Percentiles rank a stretch among this genome's conserved stretches.
Evolutionary conservation across 768 basidiomycete genomes (phyloP).

Genomic region (Kwoniella pini): DNA sequence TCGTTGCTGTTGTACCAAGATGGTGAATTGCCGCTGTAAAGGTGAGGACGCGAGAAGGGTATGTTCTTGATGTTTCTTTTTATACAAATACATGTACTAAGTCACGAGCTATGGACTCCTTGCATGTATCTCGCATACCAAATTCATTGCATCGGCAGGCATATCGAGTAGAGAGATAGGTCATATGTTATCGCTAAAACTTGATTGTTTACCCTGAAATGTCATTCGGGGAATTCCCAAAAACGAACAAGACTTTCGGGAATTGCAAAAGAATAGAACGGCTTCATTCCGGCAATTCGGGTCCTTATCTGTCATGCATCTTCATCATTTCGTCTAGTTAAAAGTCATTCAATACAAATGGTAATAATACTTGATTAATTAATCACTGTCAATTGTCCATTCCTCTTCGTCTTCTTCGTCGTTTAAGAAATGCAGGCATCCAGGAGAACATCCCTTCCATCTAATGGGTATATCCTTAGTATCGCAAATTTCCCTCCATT

Average conservation of each 20-base stretch:
- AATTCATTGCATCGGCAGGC: too few relatives aligned
- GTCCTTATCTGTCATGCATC: background rate
- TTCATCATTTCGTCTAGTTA: background rate
- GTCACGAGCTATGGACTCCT: too few relatives aligned
- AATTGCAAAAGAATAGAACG: background rate
- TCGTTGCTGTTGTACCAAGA: too few relatives aligned
- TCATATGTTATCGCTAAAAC: too few relatives aligned
- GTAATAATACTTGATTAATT: background rate
- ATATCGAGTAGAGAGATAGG: too few relatives aligned
- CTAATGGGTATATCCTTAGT: constrained; percentile 35
- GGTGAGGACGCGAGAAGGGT: too few relatives aligned
- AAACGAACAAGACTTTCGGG: background rate
- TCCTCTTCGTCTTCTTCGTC: constrained; percentile 34
- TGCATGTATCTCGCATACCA: too few relatives aligned
- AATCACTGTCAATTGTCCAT: constrained; percentile 21
- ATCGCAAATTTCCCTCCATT: constrained; percentile 44
- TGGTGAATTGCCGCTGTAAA: too few relatives aligned
- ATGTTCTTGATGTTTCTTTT: too few relatives aligned
- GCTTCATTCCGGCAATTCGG: background rate
- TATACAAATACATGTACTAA: too few relatives aligned
- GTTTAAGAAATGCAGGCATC: constrained; percentile 49
- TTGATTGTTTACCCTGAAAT: too few relatives aligned
- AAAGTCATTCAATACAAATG: background rate
- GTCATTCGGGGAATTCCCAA: too few relatives aligned
- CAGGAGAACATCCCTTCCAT: constrained; percentile 49